phyloP scores from a whole-genome alignment of 179 eudicot genomes.

The Beta corolliflora region DNA sequence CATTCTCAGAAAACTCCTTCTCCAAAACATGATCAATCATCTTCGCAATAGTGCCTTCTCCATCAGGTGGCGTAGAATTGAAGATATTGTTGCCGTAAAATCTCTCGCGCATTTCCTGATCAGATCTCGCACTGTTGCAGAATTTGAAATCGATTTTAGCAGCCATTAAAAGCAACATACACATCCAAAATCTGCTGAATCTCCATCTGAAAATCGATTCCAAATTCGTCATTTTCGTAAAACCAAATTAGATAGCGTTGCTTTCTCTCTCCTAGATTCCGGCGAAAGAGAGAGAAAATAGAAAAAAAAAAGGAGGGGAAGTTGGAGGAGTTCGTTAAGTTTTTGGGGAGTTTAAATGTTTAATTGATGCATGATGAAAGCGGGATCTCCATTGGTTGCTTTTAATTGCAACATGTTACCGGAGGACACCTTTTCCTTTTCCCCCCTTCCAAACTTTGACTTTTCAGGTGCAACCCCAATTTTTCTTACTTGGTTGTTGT shows the following conservation, averaged over 20 bases:
- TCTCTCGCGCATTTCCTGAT: slow-evolving; percentile 69
- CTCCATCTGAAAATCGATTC: slow-evolving; percentile 4
- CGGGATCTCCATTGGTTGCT: slow-evolving; percentile 16
- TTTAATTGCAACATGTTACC: not conserved
- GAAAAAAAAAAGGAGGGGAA: not conserved
- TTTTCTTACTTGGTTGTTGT: not conserved
- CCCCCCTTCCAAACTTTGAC: not conserved
- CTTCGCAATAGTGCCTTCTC: slow-evolving; percentile 71
- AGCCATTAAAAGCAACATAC: slow-evolving; percentile 24
- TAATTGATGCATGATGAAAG: not conserved
- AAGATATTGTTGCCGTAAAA: slow-evolving; percentile 65
- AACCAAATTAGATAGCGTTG: not conserved
- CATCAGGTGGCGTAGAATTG: slow-evolving; percentile 64
- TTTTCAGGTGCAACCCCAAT: not conserved
- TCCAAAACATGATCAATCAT: slow-evolving; percentile 87
- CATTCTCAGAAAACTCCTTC: slow-evolving; percentile 90
- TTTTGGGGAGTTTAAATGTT: not conserved
- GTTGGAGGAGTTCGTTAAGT: slow-evolving; percentile 13
- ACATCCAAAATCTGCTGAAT: slow-evolving; percentile 27
- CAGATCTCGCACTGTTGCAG: slow-evolving; percentile 61
- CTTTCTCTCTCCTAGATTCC: not conserved
- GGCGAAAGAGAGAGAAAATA: slow-evolving; percentile 7
- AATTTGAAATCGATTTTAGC: slow-evolving; percentile 24
- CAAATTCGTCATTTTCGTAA: slow-evolving; percentile 22
- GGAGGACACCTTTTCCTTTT: not conserved